These are phyloP conservation scores for Volvariella volvacea DNA, from an alignment of 1,284 basidiomycete species.

Conservation along the genomic window DNA sequence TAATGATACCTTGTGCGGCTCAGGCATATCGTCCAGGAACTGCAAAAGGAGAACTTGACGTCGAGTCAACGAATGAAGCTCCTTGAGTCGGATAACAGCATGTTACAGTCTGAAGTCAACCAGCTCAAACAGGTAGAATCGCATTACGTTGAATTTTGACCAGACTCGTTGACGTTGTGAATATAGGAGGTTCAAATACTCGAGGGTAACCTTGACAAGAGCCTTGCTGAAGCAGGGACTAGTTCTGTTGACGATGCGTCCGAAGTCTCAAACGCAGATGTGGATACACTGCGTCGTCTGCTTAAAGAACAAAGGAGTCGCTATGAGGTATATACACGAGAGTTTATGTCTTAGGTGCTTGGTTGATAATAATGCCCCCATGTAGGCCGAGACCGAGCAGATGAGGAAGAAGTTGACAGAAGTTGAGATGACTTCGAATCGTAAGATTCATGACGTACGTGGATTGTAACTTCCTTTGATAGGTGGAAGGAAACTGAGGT, in stretches of 20 bases:
- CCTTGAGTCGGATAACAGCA: conserved; percentile 70
- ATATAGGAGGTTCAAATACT: conserved; percentile 63
- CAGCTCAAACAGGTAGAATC: conserved; percentile 67
- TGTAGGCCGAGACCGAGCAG: conserved; percentile 55
- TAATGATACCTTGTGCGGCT: conserved; percentile 8
- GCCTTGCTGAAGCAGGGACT: conserved; percentile 21
- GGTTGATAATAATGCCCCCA: too few relatives aligned
- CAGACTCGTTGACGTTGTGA: conserved; percentile 7
- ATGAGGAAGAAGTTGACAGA: conserved; percentile 63
- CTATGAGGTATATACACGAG: conserved; percentile 41
- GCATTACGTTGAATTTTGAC: not conserved
- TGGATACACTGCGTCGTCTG: conserved; percentile 30
- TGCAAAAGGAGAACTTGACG: conserved; percentile 76
- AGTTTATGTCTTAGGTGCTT: not conserved
- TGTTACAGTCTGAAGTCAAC: conserved; percentile 67
- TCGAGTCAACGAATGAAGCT: conserved; percentile 60
- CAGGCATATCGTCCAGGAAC: conserved; percentile 82
- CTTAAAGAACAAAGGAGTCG: conserved; percentile 45
- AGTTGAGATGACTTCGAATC: conserved; percentile 64
- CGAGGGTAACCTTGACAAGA: conserved; percentile 71
- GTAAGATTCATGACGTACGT: conserved; percentile 65
- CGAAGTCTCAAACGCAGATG: conserved; percentile 15
- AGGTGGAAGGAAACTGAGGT: not conserved
- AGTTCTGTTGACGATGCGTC: conserved; percentile 39
- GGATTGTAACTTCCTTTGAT: conserved; percentile 5